Conservation (phyloP, 2,329 filamentous ascomycete species). For the Phaeosphaeriaceae sp. region DNA sequence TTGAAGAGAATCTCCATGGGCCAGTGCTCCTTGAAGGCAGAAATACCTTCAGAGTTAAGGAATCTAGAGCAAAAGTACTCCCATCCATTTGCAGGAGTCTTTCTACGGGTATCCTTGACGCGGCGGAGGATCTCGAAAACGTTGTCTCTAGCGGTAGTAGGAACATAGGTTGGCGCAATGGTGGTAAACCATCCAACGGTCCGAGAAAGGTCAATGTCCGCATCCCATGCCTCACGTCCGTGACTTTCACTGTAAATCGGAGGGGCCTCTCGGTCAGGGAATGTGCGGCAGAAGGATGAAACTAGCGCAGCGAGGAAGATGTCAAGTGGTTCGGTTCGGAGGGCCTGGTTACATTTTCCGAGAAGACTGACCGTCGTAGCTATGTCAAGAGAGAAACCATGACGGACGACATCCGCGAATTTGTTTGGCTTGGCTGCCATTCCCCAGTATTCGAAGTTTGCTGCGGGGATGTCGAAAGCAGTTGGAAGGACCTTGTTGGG, state of each 20-base stretch:
- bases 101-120: slow-evolving; percentile 54
- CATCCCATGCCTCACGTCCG: slow-evolving; percentile 39
- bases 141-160: slow-evolving; percentile 37
- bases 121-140: slow-evolving; percentile 31
- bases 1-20: not conserved
- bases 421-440: slow-evolving; percentile 17
- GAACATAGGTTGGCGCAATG: slow-evolving; percentile 32
- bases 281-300: slow-evolving; percentile 57
- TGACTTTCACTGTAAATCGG: slow-evolving; percentile 36
- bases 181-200: slow-evolving; percentile 35
- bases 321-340: slow-evolving; percentile 55
- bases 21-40: too few species aligned
- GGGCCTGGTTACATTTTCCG: slow-evolving; percentile 43
- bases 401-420: slow-evolving; percentile 12
- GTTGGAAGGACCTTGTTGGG: not conserved
- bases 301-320: slow-evolving; percentile 30
- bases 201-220: slow-evolving; percentile 24
- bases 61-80: too few species aligned
- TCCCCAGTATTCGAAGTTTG: slow-evolving; percentile 29
- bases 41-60: too few species aligned
- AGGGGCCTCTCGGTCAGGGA: slow-evolving; percentile 54
- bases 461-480: slow-evolving; percentile 16
- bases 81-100: too few species aligned
- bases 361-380: slow-evolving; percentile 14
- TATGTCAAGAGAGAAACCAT: slow-evolving; percentile 11